A percentile compares a stretch with the other conserved stretches of the same genome.
phyloP scores from a whole-genome alignment of 768 basidiomycete genomes.

The Leccinellum rugosiceps region DNA sequence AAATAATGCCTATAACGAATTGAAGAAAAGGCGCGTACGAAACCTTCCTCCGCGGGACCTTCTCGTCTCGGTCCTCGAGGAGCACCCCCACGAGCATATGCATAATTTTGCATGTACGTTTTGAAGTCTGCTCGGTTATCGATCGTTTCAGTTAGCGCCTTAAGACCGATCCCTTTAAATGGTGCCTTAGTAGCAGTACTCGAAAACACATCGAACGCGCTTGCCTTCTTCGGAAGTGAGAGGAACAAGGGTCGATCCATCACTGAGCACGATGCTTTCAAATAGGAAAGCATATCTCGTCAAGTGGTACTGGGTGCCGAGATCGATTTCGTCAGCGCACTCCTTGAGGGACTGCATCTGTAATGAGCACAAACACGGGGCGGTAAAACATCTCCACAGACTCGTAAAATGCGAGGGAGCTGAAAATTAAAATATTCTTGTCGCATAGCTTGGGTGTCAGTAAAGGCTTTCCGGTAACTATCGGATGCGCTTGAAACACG shows the following conservation, averaged over 20 bases:
- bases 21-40: slow-evolving; percentile 55
- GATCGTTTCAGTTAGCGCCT: slow-evolving; percentile 84
- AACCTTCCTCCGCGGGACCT: slow-evolving; percentile 88
- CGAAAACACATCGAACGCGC: slow-evolving; percentile 12
- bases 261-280: slow-evolving; percentile 85
- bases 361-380: slow-evolving; percentile 8
- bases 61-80: slow-evolving; percentile 79
- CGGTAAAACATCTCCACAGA: slow-evolving; percentile 39
- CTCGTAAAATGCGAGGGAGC: slow-evolving; percentile 87
- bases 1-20: slow-evolving; percentile 3
- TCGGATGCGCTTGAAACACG: slow-evolving; percentile 86
- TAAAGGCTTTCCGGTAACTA: slow-evolving; percentile 84
- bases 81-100: slow-evolving; percentile 74
- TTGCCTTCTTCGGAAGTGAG: slow-evolving; percentile 68
- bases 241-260: slow-evolving; percentile 79
- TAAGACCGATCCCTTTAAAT: slow-evolving; percentile 63
- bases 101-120: slow-evolving; percentile 96
- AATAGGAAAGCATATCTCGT: slow-evolving; percentile 93
- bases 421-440: slow-evolving; percentile 99
- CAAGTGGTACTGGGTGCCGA: slow-evolving; percentile 97
- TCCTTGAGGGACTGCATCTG: slow-evolving; percentile 78
- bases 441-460: slow-evolving; percentile 83
- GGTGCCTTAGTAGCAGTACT: neutral
- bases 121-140: slow-evolving; percentile 96
- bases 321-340: slow-evolving; percentile 92